Base-by-base conservation (phyloP, 257 asterid genomes). In the Solanum boliviense region DNA sequence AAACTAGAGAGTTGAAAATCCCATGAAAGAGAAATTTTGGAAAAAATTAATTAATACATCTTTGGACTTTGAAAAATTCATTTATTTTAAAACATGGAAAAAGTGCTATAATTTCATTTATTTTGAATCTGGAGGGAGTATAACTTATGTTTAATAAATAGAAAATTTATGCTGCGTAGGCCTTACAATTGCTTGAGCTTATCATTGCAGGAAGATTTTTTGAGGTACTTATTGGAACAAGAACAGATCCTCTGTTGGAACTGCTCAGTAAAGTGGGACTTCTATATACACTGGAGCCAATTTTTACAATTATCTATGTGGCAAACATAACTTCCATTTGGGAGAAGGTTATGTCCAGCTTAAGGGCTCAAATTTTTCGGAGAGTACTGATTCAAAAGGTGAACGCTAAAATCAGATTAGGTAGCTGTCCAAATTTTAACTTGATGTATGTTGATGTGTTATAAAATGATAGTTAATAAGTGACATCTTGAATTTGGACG, bases 271-370 rank as follows among this genome's bases (percentile, higher is more conserved):
- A 91, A 90, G 93, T 95, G 86, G 98, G 94, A 74, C 73, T 95
- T 87, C 89, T 97, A 75, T 97, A 95, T 86, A 58, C 93, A 27
- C 84, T 95, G 92, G 99, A 97, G 92, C 99, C 98, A 70, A 92
- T 95, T 81, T 95, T 91, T 88, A 95, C 99, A 11, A 89, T 97
- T 76, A 91, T 94, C 70, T 97, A 93, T 73, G 98, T 95, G 87
- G 91, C 90, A 44, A 97, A 95, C 93, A 95, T 97, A 98, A 97
- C 92, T 91, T 86, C 93, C 86, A 94, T 95, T 84, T 97, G 99
- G 99, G 99, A 97, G 95, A 97, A 97, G 91, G 99, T 95, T 91
- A 95, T 97, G 99, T 90, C 98, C 46, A 95, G 98, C 93, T 91
- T 97, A 92, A 91, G 98, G 93, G 98, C 99, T 91, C 98, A 97